A percentile compares a stretch with the other conserved stretches of the same genome.
phyloP scores from a whole-genome alignment of 495 filamentous ascomycete species.

The Neurospora cerealis region DNA sequence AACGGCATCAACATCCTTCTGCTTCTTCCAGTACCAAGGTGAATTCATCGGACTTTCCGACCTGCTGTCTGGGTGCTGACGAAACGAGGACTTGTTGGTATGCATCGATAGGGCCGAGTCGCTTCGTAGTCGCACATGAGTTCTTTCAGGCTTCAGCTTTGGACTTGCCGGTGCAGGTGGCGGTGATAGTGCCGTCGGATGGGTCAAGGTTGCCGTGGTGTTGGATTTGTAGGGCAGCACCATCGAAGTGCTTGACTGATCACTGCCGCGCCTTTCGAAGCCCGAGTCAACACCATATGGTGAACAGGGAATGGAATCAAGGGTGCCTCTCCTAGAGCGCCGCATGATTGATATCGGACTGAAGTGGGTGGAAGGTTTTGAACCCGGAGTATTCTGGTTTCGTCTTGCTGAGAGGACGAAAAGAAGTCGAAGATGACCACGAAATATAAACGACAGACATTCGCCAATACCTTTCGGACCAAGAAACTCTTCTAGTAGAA shows the following conservation, averaged over 20 bases:
- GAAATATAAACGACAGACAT: background rate
- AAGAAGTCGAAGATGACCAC: background rate
- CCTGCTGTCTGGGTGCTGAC: slow-evolving; percentile 26
- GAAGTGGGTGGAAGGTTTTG: background rate
- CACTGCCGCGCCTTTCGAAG: slow-evolving; percentile 8
- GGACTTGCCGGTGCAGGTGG: slow-evolving; percentile 8
- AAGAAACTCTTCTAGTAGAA: background rate
- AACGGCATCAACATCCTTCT: slow-evolving; percentile 5
- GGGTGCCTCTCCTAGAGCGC: slow-evolving; percentile 7
- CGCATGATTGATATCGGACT: slow-evolving; percentile 5
- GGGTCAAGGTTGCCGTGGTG: slow-evolving; percentile 2
- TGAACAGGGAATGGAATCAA: slow-evolving; percentile 11
- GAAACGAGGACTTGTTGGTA: slow-evolving; percentile 22
- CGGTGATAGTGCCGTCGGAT: slow-evolving; percentile 15
- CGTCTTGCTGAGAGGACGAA: background rate
- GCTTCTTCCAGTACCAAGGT: background rate
- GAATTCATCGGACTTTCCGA: slow-evolving; percentile 12
- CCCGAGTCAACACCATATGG: background rate
- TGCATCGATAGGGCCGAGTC: slow-evolving; percentile 30
- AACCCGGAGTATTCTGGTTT: background rate
- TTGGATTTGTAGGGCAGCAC: slow-evolving; percentile 6
- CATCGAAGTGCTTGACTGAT: slow-evolving; percentile 3
- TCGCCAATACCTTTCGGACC: background rate
- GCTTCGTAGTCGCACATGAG: slow-evolving; percentile 24
- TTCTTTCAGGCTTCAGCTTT: slow-evolving; percentile 4